Base-by-base conservation (phyloP, 805 yeast species). In the Wickerhamomyces chaumierensis region DNA sequence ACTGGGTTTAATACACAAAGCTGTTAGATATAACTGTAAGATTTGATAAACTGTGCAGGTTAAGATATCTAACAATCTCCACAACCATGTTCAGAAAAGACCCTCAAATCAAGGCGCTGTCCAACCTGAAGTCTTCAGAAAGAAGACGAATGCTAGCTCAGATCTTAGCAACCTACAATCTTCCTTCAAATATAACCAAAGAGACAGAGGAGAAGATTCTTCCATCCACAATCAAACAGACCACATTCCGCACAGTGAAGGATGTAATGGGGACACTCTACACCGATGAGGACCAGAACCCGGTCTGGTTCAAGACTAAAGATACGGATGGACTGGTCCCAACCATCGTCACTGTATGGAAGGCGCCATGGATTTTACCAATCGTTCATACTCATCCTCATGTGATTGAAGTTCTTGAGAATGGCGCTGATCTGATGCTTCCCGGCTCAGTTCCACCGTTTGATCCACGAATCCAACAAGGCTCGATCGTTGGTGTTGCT, bases 51-150 rank as follows among this genome's bases (percentile, higher is more conserved):
- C n/a, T n/a, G n/a, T n/a, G n/a, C n/a, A n/a, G n/a, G n/a, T n/a
- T n/a, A n/a, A n/a, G n/a, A n/a, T n/a, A n/a, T n/a, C n/a, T n/a
- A n/a, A n/a, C n/a, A n/a, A n/a, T n/a, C n/a, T n/a, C n/a, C n/a
- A n/a, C n/a, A n/a, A 35, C 6, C 12, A 45, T 45, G 48, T 45
- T 41, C 29, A 40, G 38, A 35, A 42, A 45, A 12, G 45, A 42
- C 23, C 42, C 44, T 4, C 38, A 71, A 52, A 64, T 80, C 41
- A 88, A 87, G 60, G 78, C 94, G 3, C 65, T 76, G 37, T 72
- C 94, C 17, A 84, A 85, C 48, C 66, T 92, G 42, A 87, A 86
- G 58, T 73, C 84, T 13, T 81, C 95, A 0, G 96, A 86, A 46
- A 65, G 92, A 32, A 71, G 83, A 45, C 69, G 68, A 44, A 56